Conservation (phyloP, 108 stramenopile species). For the Skeletonema menzelii region DNA sequence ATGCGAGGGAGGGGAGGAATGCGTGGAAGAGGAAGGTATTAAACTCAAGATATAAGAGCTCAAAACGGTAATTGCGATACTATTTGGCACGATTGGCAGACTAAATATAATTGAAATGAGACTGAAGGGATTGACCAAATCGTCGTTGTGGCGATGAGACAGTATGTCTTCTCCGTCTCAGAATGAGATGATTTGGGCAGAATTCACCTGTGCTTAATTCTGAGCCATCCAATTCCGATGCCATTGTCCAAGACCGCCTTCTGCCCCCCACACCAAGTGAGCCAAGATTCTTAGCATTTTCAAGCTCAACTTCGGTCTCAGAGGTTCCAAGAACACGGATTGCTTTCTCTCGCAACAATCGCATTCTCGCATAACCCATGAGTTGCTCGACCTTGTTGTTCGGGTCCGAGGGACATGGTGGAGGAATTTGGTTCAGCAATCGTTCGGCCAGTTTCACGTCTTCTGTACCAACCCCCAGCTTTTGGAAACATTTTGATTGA, state of each 20-base stretch:
- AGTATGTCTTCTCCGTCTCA: neutral
- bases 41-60: too few species aligned
- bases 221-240: neutral
- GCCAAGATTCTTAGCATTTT: slow-evolving; percentile 37
- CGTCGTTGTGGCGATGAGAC: neutral
- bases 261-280: slow-evolving; percentile 26
- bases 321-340: slow-evolving; percentile 33
- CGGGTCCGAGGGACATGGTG: slow-evolving; percentile 1
- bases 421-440: slow-evolving; percentile 33
- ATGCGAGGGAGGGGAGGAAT: slow-evolving; percentile 8
- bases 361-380: slow-evolving; percentile 21
- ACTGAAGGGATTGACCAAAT: neutral
- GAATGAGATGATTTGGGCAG: neutral
- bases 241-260: slow-evolving; percentile 7
- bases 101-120: neutral
- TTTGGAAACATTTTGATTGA: slow-evolving; percentile 33
- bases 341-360: slow-evolving; percentile 33
- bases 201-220: neutral
- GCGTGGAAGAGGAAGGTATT: slow-evolving; percentile 1
- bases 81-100: too few species aligned
- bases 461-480: slow-evolving; percentile 44
- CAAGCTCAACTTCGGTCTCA: slow-evolving; percentile 39
- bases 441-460: slow-evolving; percentile 35
- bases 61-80: too few species aligned
- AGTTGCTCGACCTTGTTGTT: slow-evolving; percentile 33